Evolutionary conservation across 2,329 filamentous ascomycete species (phyloP), one percentile per base, ranked within the genome.

Genomic region (Diplodia mutila): DNA sequence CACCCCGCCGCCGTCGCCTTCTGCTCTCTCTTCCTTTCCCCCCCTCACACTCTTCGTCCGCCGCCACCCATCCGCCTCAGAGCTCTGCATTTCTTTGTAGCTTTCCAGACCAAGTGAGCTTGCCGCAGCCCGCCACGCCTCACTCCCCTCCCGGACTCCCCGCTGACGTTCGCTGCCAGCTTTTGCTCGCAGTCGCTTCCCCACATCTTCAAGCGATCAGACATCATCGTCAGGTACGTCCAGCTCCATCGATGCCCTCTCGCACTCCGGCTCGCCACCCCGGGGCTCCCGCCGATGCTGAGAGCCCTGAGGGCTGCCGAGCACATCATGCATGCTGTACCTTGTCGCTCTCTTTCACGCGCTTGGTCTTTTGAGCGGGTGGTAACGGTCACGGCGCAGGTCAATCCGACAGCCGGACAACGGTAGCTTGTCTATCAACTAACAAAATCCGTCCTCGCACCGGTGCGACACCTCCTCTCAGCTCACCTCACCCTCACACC

Each of bases 21-120:
- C 67, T 63, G 68, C 61, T 65, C 71, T 70, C 68, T 71, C 70
- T 72, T 46, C 42, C 42, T 70, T 71, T 71, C 69, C 71, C 70
- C 71, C n/a, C 74, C 76, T 75, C 75, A 75, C 67, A 75, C 75
- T 74, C 77, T 76, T 76, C 76, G 76, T 70, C 77, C 75, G 73
- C 77, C 74, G 76, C 76, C 72, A 78, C 69, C 65, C 67, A 68
- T 66, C 65, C 76, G 75, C 75, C 76, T 80, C 77, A 79, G 77
- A 78, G 78, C 74, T 76, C 77, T 66, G 78, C 78, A 79, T 80
- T 67, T 80, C 77, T 80, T 80, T 79, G 77, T 79, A 79, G 77
- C 78, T 79, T 78, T 79, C 75, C 75, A 63, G 57, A 53, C 66
- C 66, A 67, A 76, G 76, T 79, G 70, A 70, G 76, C 71, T 68